Base-by-base conservation (phyloP, 306 rosid species). In the Luffa aegyptiaca region DNA sequence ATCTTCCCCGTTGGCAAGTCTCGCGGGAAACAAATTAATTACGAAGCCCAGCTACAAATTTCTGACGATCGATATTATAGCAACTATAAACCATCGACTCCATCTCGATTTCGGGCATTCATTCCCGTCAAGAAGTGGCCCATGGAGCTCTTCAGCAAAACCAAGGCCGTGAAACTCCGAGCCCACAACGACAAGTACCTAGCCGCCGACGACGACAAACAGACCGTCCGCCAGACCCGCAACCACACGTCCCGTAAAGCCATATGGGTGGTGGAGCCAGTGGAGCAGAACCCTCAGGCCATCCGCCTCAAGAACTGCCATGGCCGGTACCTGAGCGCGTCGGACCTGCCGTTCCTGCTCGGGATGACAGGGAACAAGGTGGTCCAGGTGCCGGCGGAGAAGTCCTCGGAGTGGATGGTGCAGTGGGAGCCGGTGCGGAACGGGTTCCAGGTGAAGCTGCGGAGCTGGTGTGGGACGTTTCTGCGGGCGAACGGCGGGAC, bases 341-440 rank as follows among this genome's bases (percentile, higher is more conserved):
- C 90, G 3, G 89, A 87, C 4, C 21, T 39, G 36, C 81, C 90
- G 18, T 90, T 88, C 68, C 85, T 87, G 6, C 53, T 92, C 1
- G 95, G 95, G 8, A 59, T 88, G 88, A 92, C 98, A 5, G 98
- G 97, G 1, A 82, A 81, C 4, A 83, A 79, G 75, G 92, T 87
- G 31, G 21, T 81, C 2, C 90, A 88, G 81, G 61, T 80, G 7
- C 85, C 61, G 4, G 42, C 56, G 0, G 89, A 84, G 12, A 73
- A 36, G 33, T 76, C 21, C 0, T 57, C 45, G 20, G 81, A 80
- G 6, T 80, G 82, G 86, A 88, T 64, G 76, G 81, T 61, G 81
- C 90, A 90, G 76, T 95, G 97, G 93, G 96, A 92, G 81, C 92
- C 91, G 42, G 87, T 90, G 31, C 62, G 86, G 5, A 97, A 95